Conservation (phyloP, 768 basidiomycete species). For the Inosperma sp. region DNA sequence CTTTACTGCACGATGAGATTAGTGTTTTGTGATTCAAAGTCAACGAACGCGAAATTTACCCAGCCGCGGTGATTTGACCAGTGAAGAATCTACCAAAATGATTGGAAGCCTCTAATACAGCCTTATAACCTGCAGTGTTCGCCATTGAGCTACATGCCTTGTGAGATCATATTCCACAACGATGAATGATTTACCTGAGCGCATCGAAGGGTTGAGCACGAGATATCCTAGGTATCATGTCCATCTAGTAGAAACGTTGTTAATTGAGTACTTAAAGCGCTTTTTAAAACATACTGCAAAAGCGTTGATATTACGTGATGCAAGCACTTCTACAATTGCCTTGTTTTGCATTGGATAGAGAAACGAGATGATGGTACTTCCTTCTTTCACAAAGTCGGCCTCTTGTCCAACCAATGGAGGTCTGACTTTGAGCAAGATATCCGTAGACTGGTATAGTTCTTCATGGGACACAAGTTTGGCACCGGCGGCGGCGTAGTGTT, state of each 20-base stretch:
- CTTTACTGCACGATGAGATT: conserved; percentile 27
- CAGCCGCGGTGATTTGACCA: conserved; percentile 88
- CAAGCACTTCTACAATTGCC: conserved; percentile 61
- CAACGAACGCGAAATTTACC: conserved; percentile 45
- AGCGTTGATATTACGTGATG: conserved; percentile 60
- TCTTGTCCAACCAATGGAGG: conserved; percentile 67
- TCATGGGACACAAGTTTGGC: conserved; percentile 71
- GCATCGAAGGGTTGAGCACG: conserved; percentile 89
- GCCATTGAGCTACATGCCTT: conserved; percentile 68
- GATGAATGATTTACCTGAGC: conserved; percentile 50
- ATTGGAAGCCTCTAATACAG: conserved; percentile 85
- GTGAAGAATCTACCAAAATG: conserved; percentile 87
- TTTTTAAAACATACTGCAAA: conserved; percentile 50
- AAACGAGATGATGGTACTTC: conserved; percentile 79
- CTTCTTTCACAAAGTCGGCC: conserved; percentile 56
- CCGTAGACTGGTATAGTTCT: conserved; percentile 61
- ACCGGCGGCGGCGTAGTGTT: conserved; percentile 73
- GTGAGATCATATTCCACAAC: conserved; percentile 1
- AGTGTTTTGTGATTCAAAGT: not conserved
- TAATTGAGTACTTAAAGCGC: not conserved
- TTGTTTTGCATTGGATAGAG: conserved; percentile 83
- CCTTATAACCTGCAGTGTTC: conserved; percentile 93
- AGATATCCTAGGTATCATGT: conserved; percentile 87
- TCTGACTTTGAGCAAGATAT: conserved; percentile 84
- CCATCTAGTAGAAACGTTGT: conserved; percentile 47